Conservation (phyloP, 768 basidiomycete species). For the Neoboletus magnificus region DNA sequence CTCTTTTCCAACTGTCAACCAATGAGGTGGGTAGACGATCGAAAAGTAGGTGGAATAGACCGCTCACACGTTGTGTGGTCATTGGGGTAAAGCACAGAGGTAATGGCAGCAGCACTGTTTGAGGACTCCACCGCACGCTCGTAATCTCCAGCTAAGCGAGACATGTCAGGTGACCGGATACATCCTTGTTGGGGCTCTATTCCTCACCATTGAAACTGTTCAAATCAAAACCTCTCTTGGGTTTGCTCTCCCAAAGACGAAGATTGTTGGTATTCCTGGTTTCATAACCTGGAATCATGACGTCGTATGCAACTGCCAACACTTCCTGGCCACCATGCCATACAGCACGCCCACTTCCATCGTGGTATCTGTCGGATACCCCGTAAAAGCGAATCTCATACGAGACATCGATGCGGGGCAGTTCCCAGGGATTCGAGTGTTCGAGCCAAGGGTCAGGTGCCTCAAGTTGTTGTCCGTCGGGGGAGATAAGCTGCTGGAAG, state of each 20-base stretch:
- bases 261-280: constrained; percentile 90
- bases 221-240: constrained; percentile 89
- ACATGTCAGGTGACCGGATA: neutral
- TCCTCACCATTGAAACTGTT: constrained; percentile 87
- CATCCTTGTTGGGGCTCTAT: no score
- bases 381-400: constrained; percentile 92
- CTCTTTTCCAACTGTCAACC: constrained; percentile 69
- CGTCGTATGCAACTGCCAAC: constrained; percentile 89
- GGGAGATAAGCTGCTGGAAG: constrained; percentile 89
- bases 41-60: neutral
- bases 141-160: constrained; percentile 77
- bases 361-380: constrained; percentile 60
- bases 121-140: constrained; percentile 84
- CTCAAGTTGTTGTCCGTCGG: constrained; percentile 80
- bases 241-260: constrained; percentile 78
- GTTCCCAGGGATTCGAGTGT: constrained; percentile 84
- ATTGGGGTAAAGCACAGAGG: constrained; percentile 93
- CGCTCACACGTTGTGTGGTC: constrained; percentile 71
- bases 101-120: constrained; percentile 91
- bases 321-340: constrained; percentile 95
- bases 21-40: neutral
- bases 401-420: constrained; percentile 78
- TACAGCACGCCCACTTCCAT: constrained; percentile 56
- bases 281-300: constrained; percentile 83
- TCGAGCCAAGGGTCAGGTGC: constrained; percentile 94